Conservation (phyloP, 1,139 yeast genomes). For the Debaryomyces subglobosus region DNA sequence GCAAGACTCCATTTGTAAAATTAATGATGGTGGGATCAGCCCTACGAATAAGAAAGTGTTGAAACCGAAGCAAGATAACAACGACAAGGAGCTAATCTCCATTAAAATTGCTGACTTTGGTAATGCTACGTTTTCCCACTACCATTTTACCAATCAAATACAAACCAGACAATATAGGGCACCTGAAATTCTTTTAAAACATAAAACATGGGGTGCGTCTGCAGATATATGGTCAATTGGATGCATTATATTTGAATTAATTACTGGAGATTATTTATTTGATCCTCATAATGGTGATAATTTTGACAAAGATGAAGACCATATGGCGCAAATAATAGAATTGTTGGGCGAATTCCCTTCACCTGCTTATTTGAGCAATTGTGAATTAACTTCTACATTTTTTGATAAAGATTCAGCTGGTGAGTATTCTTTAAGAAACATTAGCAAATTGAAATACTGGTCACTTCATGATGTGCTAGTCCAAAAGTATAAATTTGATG, state of each 20-base stretch:
- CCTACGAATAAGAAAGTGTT: constrained; percentile 1
- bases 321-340: constrained; percentile 78
- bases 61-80: not conserved
- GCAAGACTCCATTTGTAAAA: not conserved
- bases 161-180: constrained; percentile 87
- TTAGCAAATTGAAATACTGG: constrained; percentile 71
- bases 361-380: constrained; percentile 49
- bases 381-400: constrained; percentile 53
- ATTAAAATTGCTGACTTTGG: constrained; percentile 82
- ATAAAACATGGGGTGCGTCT: constrained; percentile 79
- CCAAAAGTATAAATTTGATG: constrained; percentile 53
- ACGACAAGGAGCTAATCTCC: constrained; percentile 14
- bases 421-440: constrained; percentile 52
- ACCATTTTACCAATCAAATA: constrained; percentile 80
- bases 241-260: constrained; percentile 75
- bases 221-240: constrained; percentile 87
- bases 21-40: not conserved
- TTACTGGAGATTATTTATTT: constrained; percentile 84
- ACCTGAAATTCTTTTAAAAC: constrained; percentile 71
- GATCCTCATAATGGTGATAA: constrained; percentile 71
- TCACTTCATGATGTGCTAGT: constrained; percentile 62
- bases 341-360: constrained; percentile 61
- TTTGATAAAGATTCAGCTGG: constrained; percentile 48
- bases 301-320: constrained; percentile 81
- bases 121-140: constrained; percentile 75